These are phyloP conservation scores for Amauroascus verrucosus DNA, from an alignment of 2,329 filamentous ascomycete species.

Conservation along the genomic window DNA sequence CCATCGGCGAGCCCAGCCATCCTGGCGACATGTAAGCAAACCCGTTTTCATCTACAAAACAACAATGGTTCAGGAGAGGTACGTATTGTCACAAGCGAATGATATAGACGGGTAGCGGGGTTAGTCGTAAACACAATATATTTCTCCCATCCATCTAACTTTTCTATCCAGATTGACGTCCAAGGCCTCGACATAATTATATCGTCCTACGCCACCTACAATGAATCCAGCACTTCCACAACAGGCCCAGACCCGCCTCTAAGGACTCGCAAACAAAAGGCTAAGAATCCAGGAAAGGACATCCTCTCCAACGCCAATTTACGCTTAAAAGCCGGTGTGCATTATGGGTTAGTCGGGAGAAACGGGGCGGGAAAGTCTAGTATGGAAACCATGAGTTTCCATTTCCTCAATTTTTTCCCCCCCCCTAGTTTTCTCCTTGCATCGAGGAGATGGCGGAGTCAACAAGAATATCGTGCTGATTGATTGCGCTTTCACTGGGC, in stretches of 20 bases:
- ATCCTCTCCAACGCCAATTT: conserved; percentile 61
- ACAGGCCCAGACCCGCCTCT: conserved; percentile 19
- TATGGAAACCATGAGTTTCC: conserved; percentile 29
- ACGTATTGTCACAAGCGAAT: conserved; percentile 3
- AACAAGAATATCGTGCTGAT: background rate
- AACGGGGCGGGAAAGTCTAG: conserved; percentile 80
- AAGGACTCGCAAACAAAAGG: conserved; percentile 40
- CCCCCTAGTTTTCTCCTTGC: no score
- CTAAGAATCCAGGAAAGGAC: conserved; percentile 46
- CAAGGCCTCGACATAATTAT: conserved; percentile 64
- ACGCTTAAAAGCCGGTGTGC: conserved; percentile 58
- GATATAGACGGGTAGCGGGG: no score
- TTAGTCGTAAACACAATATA: no score
- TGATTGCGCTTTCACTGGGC: background rate
- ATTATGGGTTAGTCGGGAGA: conserved; percentile 68
- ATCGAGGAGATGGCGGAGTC: conserved; percentile 4
- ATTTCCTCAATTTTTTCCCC: no score
- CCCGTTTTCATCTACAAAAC: conserved; percentile 52
- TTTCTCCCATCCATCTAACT: background rate
- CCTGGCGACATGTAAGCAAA: conserved; percentile 56
- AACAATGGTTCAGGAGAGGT: conserved; percentile 48
- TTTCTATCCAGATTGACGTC: conserved; percentile 49
- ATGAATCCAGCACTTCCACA: background rate
- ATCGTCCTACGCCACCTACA: conserved; percentile 29
- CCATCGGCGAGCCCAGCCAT: conserved; percentile 24